Base-by-base conservation (phyloP, 2,329 filamentous ascomycete genomes). In the Pseudogymnoascus sp. region DNA sequence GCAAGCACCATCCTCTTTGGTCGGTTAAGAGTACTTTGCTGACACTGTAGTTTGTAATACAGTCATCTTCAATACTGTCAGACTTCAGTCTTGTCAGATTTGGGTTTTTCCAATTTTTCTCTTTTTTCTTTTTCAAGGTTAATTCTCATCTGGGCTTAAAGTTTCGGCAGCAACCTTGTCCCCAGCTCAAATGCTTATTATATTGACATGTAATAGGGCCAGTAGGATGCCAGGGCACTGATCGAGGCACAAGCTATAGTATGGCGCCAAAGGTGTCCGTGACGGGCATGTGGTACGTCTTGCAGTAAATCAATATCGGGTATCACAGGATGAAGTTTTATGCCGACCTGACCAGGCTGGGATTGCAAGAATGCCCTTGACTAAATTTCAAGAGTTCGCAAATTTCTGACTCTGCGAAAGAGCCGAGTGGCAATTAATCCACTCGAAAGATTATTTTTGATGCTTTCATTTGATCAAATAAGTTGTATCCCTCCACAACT, bases 391-490 rank as follows among this genome's bases (percentile, higher is more conserved):
- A 46, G 23, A 15, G 21, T 46, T 46, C 15, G 21, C 26, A 46
- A 26, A 26, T n/a, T 46, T 13, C 42, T 26, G 13, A 26, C 42
- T 26, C 26, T 26, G 23, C 21, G 5, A 46, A 46, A 21, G 9
- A 23, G 5, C 42, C 21, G 5, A 23, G 7, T 5, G 7, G 44
- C 7, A 50, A 50, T 50, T 50, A 50, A n/a, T 50, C 21, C 7
- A 50, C 44, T n/a, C 23, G 23, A 60, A 90, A 90, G 19, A 89
- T 80, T 15, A 90, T 84, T 77, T 90, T 90, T 69, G 89, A 86
- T 35, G 81, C 86, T 75, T 87, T 84, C 81, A 86, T 87, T 67
- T 85, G 80, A 70, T 90, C 83, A 70, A 89, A 90, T 31, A 88
- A 74, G 9, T 85, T 80, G 69, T 89, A 90, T 59, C 83, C 87